Conservation (phyloP, 257 asterid species). For the Dorcoceras hygrometricum region DNA sequence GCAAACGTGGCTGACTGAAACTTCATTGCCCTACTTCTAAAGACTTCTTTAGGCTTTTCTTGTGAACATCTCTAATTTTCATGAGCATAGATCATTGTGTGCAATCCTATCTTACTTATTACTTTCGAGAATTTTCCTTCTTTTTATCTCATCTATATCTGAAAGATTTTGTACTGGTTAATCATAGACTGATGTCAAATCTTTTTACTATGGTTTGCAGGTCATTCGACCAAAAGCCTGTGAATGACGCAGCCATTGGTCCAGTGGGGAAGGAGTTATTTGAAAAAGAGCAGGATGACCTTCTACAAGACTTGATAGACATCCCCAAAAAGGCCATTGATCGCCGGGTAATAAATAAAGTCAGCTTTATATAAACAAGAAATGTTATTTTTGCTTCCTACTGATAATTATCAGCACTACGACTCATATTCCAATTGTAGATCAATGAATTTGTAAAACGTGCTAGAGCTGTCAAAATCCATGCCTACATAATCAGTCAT, state of each 20-base stretch:
- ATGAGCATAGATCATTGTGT: background rate
- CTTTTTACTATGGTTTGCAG: constrained; percentile 29
- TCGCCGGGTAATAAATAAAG: constrained; percentile 60
- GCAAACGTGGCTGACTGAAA: too few species aligned
- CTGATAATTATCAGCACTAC: background rate
- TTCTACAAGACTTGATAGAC: constrained; percentile 77
- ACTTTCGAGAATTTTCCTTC: background rate
- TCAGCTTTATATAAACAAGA: constrained; percentile 2
- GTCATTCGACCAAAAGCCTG: constrained; percentile 85
- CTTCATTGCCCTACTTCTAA: constrained; percentile 3
- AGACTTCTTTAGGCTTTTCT: background rate
- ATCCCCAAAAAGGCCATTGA: constrained; percentile 97
- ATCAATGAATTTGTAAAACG: constrained; percentile 93
- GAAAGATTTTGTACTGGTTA: background rate
- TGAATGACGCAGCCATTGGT: constrained; percentile 55
- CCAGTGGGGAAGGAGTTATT: constrained; percentile 83
- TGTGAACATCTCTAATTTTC: background rate
- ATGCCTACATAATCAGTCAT: constrained; percentile 86
- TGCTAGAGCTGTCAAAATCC: constrained; percentile 93
- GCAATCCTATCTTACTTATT: background rate
- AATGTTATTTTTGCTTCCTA: background rate
- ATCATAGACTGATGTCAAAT: background rate
- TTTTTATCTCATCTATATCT: background rate
- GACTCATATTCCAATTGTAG: constrained; percentile 29
- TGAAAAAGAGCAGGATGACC: constrained; percentile 95